Conservation (phyloP, 768 basidiomycete species). For the Lactarius indigo region DNA sequence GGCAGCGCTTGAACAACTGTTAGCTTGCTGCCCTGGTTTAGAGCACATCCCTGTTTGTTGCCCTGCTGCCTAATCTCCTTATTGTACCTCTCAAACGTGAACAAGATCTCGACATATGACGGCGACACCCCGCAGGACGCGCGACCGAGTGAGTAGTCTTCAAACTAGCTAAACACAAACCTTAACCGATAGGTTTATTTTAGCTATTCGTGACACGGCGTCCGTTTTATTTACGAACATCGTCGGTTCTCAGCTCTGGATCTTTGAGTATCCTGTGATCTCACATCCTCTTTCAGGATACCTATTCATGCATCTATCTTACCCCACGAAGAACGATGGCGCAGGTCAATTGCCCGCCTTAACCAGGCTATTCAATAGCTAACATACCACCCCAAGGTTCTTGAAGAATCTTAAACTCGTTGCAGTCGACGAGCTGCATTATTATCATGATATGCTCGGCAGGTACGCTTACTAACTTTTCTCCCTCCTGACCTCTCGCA, state of each 20-base stretch:
- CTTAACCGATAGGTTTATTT: constrained; percentile 4
- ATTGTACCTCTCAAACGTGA: neutral
- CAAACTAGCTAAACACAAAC: neutral
- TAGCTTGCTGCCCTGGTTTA: constrained; percentile 58
- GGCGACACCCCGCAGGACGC: constrained; percentile 78
- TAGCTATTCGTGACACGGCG: constrained; percentile 67
- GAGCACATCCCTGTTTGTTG: constrained; percentile 49
- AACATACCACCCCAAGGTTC: constrained; percentile 46
- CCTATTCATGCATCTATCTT: constrained; percentile 81
- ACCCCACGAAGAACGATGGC: constrained; percentile 81
- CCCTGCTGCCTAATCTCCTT: neutral
- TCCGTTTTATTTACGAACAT: constrained; percentile 90
- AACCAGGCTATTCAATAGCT: constrained; percentile 12
- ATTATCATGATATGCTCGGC: constrained; percentile 77
- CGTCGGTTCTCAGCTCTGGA: constrained; percentile 36
- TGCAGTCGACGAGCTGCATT: constrained; percentile 85
- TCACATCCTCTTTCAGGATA: constrained; percentile 51
- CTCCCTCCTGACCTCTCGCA: neutral
- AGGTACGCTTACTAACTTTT: constrained; percentile 44
- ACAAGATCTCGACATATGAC: constrained; percentile 74
- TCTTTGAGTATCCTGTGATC: constrained; percentile 22
- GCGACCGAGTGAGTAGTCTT: constrained; percentile 46
- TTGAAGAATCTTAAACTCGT: constrained; percentile 73
- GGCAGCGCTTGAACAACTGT: constrained; percentile 61
- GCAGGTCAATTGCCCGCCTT: constrained; percentile 44